These are phyloP conservation scores for Diplodia scrobiculata DNA, from an alignment of 2,329 filamentous ascomycete genomes.

Conservation along the genomic window DNA sequence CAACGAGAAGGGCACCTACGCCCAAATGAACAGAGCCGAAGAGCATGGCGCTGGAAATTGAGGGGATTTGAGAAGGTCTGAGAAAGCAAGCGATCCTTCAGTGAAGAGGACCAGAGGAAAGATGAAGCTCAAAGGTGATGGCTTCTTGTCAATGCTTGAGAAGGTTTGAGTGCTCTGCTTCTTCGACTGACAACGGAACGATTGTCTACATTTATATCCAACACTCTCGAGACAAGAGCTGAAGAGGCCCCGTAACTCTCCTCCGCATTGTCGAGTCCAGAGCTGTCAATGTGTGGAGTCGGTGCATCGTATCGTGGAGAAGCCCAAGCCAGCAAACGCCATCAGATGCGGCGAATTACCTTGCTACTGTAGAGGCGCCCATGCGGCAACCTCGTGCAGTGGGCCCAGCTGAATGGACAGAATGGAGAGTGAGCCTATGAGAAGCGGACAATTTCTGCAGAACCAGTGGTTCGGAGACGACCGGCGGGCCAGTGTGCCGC, in stretches of 20 bases:
- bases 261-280: background rate
- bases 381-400: background rate
- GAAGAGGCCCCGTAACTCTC: background rate
- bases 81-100: background rate
- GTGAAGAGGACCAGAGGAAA: background rate
- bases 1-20: constrained; percentile 1
- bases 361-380: background rate
- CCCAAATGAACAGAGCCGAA: constrained; percentile 11
- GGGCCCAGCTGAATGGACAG: background rate
- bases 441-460: background rate
- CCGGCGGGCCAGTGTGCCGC: constrained; percentile 1
- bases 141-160: constrained; percentile 4
- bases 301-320: background rate
- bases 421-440: background rate
- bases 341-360: constrained; percentile 1
- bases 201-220: background rate
- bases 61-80: constrained; percentile 17
- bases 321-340: background rate
- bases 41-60: background rate
- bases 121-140: constrained; percentile 10
- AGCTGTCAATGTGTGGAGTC: background rate
- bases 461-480: background rate
- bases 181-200: background rate
- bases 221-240: background rate
- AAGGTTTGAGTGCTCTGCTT: constrained; percentile 10